Conservation (phyloP, 2,329 filamentous ascomycete genomes). For the Colletotrichum sp. region DNA sequence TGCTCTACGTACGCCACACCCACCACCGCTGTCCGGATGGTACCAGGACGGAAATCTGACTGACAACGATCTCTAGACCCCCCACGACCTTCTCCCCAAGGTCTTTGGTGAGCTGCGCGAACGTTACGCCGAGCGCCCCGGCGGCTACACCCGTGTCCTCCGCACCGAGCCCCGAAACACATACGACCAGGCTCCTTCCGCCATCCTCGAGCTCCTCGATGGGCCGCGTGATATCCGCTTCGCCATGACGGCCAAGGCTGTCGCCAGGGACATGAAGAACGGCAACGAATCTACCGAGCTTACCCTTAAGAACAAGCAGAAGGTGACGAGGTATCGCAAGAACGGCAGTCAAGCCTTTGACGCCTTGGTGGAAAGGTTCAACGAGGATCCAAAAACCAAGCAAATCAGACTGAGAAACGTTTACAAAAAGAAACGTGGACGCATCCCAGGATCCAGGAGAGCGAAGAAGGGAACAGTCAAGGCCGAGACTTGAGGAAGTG, state of each 20-base stretch:
- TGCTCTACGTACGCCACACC: slow-evolving; percentile 73
- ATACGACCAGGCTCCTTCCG: slow-evolving; percentile 84
- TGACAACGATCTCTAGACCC: slow-evolving; percentile 54
- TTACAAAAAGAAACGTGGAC: no score
- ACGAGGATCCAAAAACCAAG: slow-evolving; percentile 22
- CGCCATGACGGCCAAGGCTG: slow-evolving; percentile 86
- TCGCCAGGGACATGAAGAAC: slow-evolving; percentile 67
- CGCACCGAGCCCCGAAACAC: slow-evolving; percentile 87
- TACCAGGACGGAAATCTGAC: background rate
- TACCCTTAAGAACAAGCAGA: slow-evolving; percentile 79
- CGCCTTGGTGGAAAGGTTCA: slow-evolving; percentile 56
- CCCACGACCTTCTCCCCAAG: slow-evolving; percentile 76
- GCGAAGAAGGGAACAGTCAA: background rate
- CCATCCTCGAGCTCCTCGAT: slow-evolving; percentile 94
- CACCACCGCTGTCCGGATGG: background rate
- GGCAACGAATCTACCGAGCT: slow-evolving; percentile 69
- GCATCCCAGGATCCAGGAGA: background rate
- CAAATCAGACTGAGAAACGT: no score
- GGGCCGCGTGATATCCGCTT: slow-evolving; percentile 94
- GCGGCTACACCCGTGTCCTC: slow-evolving; percentile 94
- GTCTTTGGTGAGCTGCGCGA: slow-evolving; percentile 83
- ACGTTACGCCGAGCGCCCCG: slow-evolving; percentile 80
- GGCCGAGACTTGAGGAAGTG: background rate
- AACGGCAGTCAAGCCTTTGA: slow-evolving; percentile 73
- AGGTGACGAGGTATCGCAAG: slow-evolving; percentile 79